Base-by-base conservation (phyloP, 106 monocot species). In the Triglochin maritima region DNA sequence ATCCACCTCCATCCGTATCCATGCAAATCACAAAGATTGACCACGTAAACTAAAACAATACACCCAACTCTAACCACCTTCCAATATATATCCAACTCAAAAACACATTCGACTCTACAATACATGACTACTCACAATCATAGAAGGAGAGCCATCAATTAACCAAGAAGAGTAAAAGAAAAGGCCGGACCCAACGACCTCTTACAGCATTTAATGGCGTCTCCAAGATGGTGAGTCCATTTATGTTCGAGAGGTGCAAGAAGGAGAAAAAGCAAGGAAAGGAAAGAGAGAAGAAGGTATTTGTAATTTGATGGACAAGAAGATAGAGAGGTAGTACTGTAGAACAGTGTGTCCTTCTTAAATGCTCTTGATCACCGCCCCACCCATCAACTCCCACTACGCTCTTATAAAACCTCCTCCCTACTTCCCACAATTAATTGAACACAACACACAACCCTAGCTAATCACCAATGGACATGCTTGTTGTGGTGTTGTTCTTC, bases 141-240 rank as follows among this genome's bases (percentile, higher is more conserved):
- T 5, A 44, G 10, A 64, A 64, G 48, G 6, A 43, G 44, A 46
- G 7, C 7, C 44, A 42, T 61, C 44, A 44, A 60, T 44, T 9
- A 7, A 14, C 2, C 7, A 61, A 44, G 3, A 2, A 61, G 13
- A 1, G 64, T 4, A 9, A 46, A 2, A 12, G 46, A 49, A 45
- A 65, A 46, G 45, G 55, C 11, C 13, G 17, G 55, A 15, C 11
- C 55, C 68, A 68, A 44, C 68, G 68, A 68, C 55, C 52, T 68
- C 68, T 68, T 53, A 68, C 68, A 45, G 68, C 68, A 68, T 49
- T 68, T 66, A 66, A 66, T 66, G 66, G 50, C 66, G 50, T 6
- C 50, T 49, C 49, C 51, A 50, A 66, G 66, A 66, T 29, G 66
- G 51, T 50, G 62, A 41, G 52, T 49, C 66, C 66, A 66, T 66